Evolutionary conservation across 345 rosid genomes (phyloP), one percentile per base, ranked within the genome.

Genomic region (Noccaea bulbosa): DNA sequence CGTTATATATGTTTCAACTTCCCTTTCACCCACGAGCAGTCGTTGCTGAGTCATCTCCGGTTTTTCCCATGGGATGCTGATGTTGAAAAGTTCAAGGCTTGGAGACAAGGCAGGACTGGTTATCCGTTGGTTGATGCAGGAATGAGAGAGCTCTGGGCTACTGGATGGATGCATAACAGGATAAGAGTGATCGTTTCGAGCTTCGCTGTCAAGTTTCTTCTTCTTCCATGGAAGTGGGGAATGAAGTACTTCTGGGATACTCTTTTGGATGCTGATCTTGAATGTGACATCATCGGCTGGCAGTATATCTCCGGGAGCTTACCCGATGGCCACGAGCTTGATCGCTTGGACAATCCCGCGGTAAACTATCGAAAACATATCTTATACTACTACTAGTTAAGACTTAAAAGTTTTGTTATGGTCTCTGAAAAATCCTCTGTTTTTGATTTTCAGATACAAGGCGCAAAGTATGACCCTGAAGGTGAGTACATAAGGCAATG

Each of bases 101-200:
- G 98, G 98, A 88, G 94, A 77, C 97, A 88, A 81, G 98, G 97
- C 24, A 78, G 89, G 77, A 93, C 97, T 0, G 98, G 97, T 20
- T 93, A 93, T 71, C 97, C 97, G 0, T 75, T 93, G 67, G 98
- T 93, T 11, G 98, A 93, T 83, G 96, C 97, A 0, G 98, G 97
- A 59, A 93, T 93, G 98, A 88, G 98, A 55, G 96, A 93, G 84
- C 92, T 93, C 44, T 93, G 98, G 98, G 98, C 98, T 14, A 93
- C 94, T 0, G 97, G 98, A 55, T 90, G 98, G 98, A 69, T 87
- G 70, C 98, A 90, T 68, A 90, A 93, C 78, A 80, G 88, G 77
- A 82, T 88, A 57, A 83, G 98, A 80, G 96, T 90, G 72, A 87
- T 90, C 11, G 97, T 87, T 50, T 86, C 94, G 12, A 87, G 97